Evolutionary conservation across 192 early-diverging fungal genomes (phyloP), one percentile per base, ranked within the genome.

Genomic region (Coemansia furcata): DNA sequence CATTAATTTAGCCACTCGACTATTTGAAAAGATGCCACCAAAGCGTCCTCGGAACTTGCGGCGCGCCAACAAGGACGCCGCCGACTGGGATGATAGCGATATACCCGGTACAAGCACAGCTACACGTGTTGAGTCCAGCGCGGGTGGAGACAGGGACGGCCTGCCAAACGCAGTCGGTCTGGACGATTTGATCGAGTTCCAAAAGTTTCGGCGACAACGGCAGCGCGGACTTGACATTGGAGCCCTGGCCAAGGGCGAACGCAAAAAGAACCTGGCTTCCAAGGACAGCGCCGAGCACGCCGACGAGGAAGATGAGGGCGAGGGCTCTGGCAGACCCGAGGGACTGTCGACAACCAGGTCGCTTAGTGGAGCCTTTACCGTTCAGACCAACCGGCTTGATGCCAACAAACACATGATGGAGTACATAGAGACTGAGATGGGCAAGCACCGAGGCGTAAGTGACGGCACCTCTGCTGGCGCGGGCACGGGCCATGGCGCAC

Each of bases 371-470:
- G 81, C 90, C 6, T 93, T 91, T 36, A 90, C 89, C 0, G 88
- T 80, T 14, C 89, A 91, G 61, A 91, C 88, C n/a, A 91, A 93
- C 73, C 74, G 75, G 9, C 71, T 93, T 32, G 91, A 93, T 69
- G 90, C 89, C 8, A 89, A 93, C 78, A 93, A 91, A 57, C 89
- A 93, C 54, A 93, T 93, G 91, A 89, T 92, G 85, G 89, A 89
- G 54, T 96, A 87, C 49, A 94, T 96, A 59, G 93, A 96, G 57
- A 72, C 76, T 37, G 92, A 95, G 66, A 84, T 69, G 71, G 66
- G 6, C 63, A 86, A 43, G 71, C 81, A 62, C 52, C 66, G 63
- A 46, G 40, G 63, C 32, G 60, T 49, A 29, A 9, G 14, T 26
- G 39, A 17, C 29, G 21, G 10, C 7, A 44, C 26, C 44, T 14